Conservation (phyloP, 768 basidiomycete genomes). For the Pleurotus djamor region DNA sequence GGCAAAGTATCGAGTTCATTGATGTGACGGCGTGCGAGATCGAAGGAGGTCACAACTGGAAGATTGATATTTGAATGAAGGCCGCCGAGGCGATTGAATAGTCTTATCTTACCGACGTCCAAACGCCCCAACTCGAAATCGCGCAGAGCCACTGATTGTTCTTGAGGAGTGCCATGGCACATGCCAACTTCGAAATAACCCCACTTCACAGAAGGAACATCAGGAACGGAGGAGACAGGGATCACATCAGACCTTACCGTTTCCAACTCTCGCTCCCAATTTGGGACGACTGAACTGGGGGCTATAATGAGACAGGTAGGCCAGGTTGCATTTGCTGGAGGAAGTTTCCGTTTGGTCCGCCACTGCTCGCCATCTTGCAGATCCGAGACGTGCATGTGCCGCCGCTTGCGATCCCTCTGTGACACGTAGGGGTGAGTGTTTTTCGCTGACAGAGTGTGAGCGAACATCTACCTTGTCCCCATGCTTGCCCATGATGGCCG, state of each 20-base stretch:
- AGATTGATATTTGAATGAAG: too few relatives aligned
- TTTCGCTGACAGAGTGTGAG: neutral
- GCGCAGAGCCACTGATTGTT: slow-evolving; percentile 54
- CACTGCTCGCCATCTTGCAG: slow-evolving; percentile 62
- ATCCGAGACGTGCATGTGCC: slow-evolving; percentile 61
- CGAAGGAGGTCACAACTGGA: slow-evolving; percentile 81
- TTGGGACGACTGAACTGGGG: slow-evolving; percentile 78
- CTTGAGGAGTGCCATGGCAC: slow-evolving; percentile 53
- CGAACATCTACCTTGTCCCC: slow-evolving; percentile 37
- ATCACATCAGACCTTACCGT: slow-evolving; percentile 43
- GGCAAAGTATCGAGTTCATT: slow-evolving; percentile 63
- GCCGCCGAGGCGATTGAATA: too few relatives aligned
- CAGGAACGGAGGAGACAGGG: slow-evolving; percentile 1
- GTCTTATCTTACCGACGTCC: slow-evolving; percentile 66
- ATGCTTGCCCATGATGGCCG: slow-evolving; percentile 87
- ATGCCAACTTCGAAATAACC: slow-evolving; percentile 88
- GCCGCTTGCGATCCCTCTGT: slow-evolving; percentile 58
- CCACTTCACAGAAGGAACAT: slow-evolving; percentile 55
- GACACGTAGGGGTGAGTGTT: neutral
- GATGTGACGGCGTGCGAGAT: slow-evolving; percentile 71
- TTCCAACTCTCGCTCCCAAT: slow-evolving; percentile 89
- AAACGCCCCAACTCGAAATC: slow-evolving; percentile 82
- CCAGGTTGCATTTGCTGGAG: slow-evolving; percentile 72
- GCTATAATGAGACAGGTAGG: slow-evolving; percentile 87
- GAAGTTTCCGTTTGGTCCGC: slow-evolving; percentile 50